phyloP scores from a whole-genome alignment of 192 early-diverging fungal genomes.

The Spinellus fusiger region DNA sequence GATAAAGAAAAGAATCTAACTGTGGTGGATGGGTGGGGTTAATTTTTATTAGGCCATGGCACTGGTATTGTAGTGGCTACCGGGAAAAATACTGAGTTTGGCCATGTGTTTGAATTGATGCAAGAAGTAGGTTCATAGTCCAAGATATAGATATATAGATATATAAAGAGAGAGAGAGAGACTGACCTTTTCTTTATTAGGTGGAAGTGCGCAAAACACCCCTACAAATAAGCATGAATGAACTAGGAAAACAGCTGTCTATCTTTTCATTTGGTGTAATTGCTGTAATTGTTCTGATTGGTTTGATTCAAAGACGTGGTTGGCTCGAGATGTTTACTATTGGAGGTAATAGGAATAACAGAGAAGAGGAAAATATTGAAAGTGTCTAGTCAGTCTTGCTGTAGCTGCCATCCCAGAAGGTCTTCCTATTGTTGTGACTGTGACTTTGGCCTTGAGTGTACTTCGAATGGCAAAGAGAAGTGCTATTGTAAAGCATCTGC shows the following conservation, averaged over 20 bases:
- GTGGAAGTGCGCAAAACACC: conserved; percentile 88
- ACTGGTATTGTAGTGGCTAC: conserved; percentile 87
- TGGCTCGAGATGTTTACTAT: conserved; percentile 97
- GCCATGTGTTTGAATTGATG: conserved; percentile 90
- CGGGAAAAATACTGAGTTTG: conserved; percentile 89
- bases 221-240: conserved; percentile 91
- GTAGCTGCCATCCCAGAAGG: conserved; percentile 99
- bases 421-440: conserved; percentile 93
- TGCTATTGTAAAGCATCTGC: conserved; percentile 93
- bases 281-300: conserved; percentile 76
- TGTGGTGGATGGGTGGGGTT: neutral
- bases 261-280: conserved; percentile 85
- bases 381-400: conserved; percentile 67
- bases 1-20: neutral
- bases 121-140: conserved; percentile 60
- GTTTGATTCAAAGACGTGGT: conserved; percentile 79
- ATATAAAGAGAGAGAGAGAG: neutral
- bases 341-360: conserved; percentile 43
- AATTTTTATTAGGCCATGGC: conserved; percentile 55
- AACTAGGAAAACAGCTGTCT: conserved; percentile 83
- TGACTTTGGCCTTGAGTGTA: conserved; percentile 91
- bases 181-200: conserved; percentile 17
- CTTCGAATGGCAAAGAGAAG: conserved; percentile 87
- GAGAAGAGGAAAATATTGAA: neutral
- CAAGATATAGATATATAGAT: too few relatives aligned